Conservation (phyloP, 805 yeast species). For the Metschnikowia dekortorum region DNA sequence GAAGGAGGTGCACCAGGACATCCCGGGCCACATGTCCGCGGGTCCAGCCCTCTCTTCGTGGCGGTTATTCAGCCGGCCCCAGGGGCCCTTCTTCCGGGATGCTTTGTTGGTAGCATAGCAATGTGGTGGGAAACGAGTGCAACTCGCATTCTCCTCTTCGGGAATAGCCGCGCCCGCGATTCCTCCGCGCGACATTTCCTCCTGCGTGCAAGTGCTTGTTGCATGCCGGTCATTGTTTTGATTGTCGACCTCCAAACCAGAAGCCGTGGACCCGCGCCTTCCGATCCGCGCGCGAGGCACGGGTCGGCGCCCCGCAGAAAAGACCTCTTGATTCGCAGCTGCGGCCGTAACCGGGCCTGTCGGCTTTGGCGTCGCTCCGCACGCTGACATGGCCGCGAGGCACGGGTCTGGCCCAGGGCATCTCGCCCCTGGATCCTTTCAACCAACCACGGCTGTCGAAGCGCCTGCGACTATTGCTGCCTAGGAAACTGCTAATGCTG, state of each 20-base stretch:
- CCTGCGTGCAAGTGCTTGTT: slow-evolving; percentile 3
- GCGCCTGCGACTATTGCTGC: too few species aligned
- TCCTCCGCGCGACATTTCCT: slow-evolving; percentile 10
- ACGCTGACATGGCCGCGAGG: background rate
- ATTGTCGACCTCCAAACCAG: slow-evolving; percentile 5
- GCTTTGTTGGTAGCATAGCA: slow-evolving; percentile 1
- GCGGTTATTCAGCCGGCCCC: background rate
- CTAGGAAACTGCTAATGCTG: too few species aligned
- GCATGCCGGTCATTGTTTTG: slow-evolving; percentile 8
- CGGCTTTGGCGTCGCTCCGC: too few species aligned
- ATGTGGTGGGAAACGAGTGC: background rate
- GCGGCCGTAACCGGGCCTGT: too few species aligned
- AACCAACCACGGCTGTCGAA: too few species aligned
- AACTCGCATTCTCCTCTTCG: slow-evolving; percentile 2
- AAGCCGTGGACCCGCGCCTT: slow-evolving; percentile 3
- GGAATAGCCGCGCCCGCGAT: slow-evolving; percentile 5
- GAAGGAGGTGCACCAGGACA: background rate
- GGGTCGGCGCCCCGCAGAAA: slow-evolving; percentile 1
- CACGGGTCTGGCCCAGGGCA: background rate
- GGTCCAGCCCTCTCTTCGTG: background rate
- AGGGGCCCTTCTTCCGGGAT: background rate
- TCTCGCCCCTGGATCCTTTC: background rate
- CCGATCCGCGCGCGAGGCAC: slow-evolving; percentile 5
- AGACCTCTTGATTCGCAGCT: background rate
- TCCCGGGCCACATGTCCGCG: background rate